A percentile compares a stretch with the other conserved stretches of the same genome.
phyloP scores from a whole-genome alignment of 495 filamentous ascomycete species.

The Penicillium salamii region DNA sequence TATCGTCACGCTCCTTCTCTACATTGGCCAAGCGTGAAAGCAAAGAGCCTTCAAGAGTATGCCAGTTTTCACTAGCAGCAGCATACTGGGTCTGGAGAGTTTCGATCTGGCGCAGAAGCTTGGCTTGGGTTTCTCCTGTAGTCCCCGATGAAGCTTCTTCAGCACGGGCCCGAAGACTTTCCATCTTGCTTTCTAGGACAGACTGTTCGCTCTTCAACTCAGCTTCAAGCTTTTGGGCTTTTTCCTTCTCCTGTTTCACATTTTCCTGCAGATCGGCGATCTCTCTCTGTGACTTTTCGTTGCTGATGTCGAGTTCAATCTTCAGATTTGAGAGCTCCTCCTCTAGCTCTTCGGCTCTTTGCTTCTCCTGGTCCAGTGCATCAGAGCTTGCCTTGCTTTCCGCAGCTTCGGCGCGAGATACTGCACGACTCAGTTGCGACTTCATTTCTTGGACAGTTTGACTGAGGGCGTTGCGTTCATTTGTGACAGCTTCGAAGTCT shows the following conservation, averaged over 20 bases:
- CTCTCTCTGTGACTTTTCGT: constrained; percentile 68
- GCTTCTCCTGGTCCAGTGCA: constrained; percentile 66
- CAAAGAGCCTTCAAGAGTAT: constrained; percentile 84
- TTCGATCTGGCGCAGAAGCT: constrained; percentile 90
- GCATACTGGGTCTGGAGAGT: constrained; percentile 95
- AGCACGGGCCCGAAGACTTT: constrained; percentile 76
- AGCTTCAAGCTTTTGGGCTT: constrained; percentile 63
- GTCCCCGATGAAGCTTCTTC: constrained; percentile 88
- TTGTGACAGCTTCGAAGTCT: constrained; percentile 64
- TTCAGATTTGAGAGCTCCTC: constrained; percentile 68
- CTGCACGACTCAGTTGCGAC: constrained; percentile 65
- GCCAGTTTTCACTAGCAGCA: constrained; percentile 95
- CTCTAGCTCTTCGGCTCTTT: constrained; percentile 62
- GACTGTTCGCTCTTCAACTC: constrained; percentile 81
- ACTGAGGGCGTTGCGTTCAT: constrained; percentile 65
- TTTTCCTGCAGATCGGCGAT: constrained; percentile 67
- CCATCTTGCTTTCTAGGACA: constrained; percentile 83
- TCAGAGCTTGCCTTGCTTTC: constrained; percentile 66
- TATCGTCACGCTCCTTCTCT: constrained; percentile 88
- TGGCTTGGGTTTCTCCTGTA: constrained; percentile 80
- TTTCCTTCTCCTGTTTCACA: constrained; percentile 71
- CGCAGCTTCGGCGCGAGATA: constrained; percentile 62
- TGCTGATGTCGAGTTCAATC: constrained; percentile 72
- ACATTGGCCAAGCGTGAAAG: constrained; percentile 67
- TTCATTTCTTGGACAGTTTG: constrained; percentile 67